Base-by-base conservation (phyloP, 352 stramenopile species). In the Plasmopara halstedii region DNA sequence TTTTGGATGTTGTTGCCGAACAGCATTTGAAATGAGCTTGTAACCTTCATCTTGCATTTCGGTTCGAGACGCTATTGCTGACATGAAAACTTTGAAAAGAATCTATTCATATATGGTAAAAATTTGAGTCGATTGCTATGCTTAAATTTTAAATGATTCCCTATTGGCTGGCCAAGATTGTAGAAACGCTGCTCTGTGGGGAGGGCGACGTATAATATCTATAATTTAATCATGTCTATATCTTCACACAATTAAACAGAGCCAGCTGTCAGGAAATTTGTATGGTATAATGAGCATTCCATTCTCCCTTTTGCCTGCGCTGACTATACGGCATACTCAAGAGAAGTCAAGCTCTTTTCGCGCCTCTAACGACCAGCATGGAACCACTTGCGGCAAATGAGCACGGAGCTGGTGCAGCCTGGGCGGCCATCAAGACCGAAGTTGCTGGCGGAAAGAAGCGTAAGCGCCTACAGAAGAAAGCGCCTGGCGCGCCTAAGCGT, bases 401-500 rank as follows among this genome's bases (percentile, higher is more conserved):
- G 52, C 70, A 84, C 75, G 67, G 53, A 6, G 47, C 50, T 1
- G 72, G 64, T 20, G 70, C 72, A 38, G 63, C 73, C 21, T 90
- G 78, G 78, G 60, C 69, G 31, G 69, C 73, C n/a, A 52, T 84
- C 34, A 68, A 67, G 56, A 87, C 85, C 42, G 50, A 64, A n/a
- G 46, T 18, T 20, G 27, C 46, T 5, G 70, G 80, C 31, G 74
- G 70, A 36, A 93, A 93, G 71, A 93, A 94, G 76, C 82, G 82
- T 70, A 90, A 90, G 69, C 83, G 83, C 8, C 62, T 90, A 50
- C 85, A 95, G 61, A 93, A 91, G 70, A 94, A 94, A 58, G 85
- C 85, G 13, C 85, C 85, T 0, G 85, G 83, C 7, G 85, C 85
- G 14, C 85, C 85, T 25, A 95, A 95, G 68, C 83, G 83, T 41